Percentiles rank a stretch among this genome's conserved stretches.
Conservation (phyloP, 169 alveolate species). For the Cryptosporidium muris region DNA sequence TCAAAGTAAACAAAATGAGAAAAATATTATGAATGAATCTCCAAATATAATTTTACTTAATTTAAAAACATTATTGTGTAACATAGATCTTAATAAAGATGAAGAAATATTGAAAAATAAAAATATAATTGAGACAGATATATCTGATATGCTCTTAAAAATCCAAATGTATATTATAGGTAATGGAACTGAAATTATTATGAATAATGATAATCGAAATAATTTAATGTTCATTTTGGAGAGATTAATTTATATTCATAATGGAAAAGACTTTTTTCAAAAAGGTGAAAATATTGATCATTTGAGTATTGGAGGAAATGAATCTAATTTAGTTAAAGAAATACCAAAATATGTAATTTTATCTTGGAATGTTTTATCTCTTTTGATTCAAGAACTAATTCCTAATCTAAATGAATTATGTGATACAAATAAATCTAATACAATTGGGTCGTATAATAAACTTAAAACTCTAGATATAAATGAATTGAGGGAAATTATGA, state of each 20-base stretch:
- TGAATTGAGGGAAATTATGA: constrained; percentile 10
- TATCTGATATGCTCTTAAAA: neutral
- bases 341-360: neutral
- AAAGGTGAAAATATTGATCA: neutral
- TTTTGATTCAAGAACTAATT: constrained; percentile 16
- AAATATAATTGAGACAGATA: neutral
- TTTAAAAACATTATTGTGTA: neutral
- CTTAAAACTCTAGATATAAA: neutral
- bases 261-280: too few relatives aligned
- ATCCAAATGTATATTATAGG: constrained; percentile 8
- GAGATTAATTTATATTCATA: constrained; percentile 6
- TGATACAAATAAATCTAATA: too few relatives aligned
- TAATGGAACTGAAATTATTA: constrained; percentile 30
- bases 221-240: constrained; percentile 4
- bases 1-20: constrained; percentile 1
- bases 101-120: neutral
- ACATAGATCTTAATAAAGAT: neutral
- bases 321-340: neutral
- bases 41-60: constrained; percentile 23
- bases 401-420: neutral
- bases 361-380: constrained; percentile 27
- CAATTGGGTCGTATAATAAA: too few relatives aligned
- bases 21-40: constrained; percentile 1
- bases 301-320: neutral
- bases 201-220: neutral